phyloP scores from a whole-genome alignment of 768 basidiomycete genomes.

The Termitomyces sp. region DNA sequence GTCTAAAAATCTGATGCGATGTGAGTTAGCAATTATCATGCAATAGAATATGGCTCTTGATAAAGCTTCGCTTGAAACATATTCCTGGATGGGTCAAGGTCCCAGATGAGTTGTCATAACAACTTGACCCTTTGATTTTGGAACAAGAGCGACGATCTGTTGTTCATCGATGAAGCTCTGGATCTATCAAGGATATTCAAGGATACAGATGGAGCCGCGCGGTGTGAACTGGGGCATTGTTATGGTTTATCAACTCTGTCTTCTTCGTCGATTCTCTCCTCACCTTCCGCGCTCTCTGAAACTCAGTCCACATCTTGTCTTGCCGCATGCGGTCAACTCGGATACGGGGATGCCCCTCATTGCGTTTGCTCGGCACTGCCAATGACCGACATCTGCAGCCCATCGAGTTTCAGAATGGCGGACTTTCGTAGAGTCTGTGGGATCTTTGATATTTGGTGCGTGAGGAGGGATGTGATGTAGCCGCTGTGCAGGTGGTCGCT shows the following conservation, averaged over 20 bases:
- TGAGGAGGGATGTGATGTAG: background rate
- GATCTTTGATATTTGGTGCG: background rate
- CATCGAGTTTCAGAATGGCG: background rate
- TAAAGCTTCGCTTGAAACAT: background rate
- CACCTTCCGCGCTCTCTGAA: background rate
- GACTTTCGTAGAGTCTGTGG: background rate
- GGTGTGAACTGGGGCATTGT: no score
- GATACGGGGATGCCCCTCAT: no score
- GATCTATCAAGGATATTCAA: no score
- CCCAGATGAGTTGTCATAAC: no score
- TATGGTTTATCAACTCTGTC: background rate
- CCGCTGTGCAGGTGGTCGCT: background rate
- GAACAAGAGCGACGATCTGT: no score
- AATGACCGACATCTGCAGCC: background rate
- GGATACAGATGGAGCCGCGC: no score
- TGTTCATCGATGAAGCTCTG: no score
- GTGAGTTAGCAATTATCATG: background rate
- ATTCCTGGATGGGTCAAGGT: background rate
- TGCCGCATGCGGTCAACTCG: background rate
- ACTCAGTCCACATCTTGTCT: background rate
- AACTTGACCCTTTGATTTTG: no score
- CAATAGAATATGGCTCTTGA: background rate
- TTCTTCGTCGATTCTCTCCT: background rate
- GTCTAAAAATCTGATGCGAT: background rate
- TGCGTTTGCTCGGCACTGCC: background rate